These are phyloP conservation scores for Amauroascus niger DNA, from an alignment of 2,329 filamentous ascomycete species.

Conservation along the genomic window DNA sequence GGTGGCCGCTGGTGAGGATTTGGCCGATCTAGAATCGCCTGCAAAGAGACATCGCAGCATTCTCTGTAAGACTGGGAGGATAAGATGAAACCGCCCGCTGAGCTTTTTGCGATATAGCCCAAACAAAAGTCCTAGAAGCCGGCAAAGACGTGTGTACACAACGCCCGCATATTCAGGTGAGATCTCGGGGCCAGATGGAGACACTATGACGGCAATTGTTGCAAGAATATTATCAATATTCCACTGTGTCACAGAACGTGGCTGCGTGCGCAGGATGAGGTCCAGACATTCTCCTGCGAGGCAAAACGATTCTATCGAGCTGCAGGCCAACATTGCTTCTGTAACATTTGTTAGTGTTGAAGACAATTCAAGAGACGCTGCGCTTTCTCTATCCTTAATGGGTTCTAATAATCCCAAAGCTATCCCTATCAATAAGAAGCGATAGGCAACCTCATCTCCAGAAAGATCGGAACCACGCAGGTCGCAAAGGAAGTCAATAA, in stretches of 20 bases:
- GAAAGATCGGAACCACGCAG: slow-evolving; percentile 25
- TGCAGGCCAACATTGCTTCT: slow-evolving; percentile 24
- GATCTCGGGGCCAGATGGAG: slow-evolving; percentile 29
- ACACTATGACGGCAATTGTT: slow-evolving; percentile 30
- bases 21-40: slow-evolving; percentile 30
- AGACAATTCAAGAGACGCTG: slow-evolving; percentile 29
- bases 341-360: slow-evolving; percentile 29
- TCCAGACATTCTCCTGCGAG: slow-evolving; percentile 34
- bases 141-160: slow-evolving; percentile 47
- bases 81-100: slow-evolving; percentile 51
- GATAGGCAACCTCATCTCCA: slow-evolving; percentile 25
- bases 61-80: slow-evolving; percentile 46
- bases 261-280: slow-evolving; percentile 33
- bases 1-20: slow-evolving; percentile 12
- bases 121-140: slow-evolving; percentile 44
- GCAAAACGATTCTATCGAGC: slow-evolving; percentile 32
- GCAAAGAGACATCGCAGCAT: slow-evolving; percentile 49
- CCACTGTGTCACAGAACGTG: slow-evolving; percentile 36
- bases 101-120: slow-evolving; percentile 50
- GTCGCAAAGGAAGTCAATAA: slow-evolving; percentile 27
- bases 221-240: slow-evolving; percentile 38
- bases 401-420: slow-evolving; percentile 27
- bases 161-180: slow-evolving; percentile 27
- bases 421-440: slow-evolving; percentile 30
- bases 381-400: slow-evolving; percentile 32